Conservation (phyloP, 2,329 filamentous ascomycete genomes). For the Sporothrix variecibatus region DNA sequence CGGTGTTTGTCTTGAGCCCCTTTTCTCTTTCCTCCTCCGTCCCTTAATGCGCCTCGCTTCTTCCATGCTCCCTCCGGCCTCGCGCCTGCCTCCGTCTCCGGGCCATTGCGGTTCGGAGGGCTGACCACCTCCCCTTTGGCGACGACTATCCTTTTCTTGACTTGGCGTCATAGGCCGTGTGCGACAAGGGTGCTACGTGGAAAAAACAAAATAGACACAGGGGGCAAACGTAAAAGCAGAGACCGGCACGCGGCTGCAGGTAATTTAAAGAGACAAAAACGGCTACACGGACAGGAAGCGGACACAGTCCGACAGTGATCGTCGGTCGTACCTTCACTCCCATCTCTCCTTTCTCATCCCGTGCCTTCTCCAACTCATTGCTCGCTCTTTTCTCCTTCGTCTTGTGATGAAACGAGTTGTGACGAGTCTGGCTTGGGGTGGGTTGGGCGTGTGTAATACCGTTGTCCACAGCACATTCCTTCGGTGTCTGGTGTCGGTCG, state of each 20-base stretch:
- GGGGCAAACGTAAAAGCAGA: not conserved
- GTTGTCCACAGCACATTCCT: not conserved
- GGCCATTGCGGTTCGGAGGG: not conserved
- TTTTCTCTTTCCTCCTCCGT: not conserved
- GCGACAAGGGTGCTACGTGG: not conserved
- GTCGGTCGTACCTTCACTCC: not conserved
- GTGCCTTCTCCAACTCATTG: too few species aligned
- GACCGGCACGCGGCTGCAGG: not conserved
- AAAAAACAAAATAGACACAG: not conserved
- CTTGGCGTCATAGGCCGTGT: not conserved
- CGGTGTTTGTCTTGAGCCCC: not conserved
- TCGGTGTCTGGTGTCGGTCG: not conserved
- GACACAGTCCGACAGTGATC: not conserved
- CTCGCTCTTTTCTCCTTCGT: not conserved
- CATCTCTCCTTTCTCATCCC: not conserved
- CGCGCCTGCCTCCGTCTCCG: not conserved
- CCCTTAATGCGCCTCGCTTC: not conserved
- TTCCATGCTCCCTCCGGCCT: not conserved
- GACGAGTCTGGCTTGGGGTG: not conserved
- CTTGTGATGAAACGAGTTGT: not conserved
- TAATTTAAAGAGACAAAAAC: not conserved
- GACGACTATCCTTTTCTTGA: slow-evolving; percentile 2
- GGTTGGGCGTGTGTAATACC: slow-evolving; percentile 1
- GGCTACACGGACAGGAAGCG: not conserved
- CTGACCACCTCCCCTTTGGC: not conserved